Evolutionary conservation across 2,329 filamentous ascomycete genomes (phyloP), one percentile per base, ranked within the genome.

Genomic region (Venturia aucupariae): DNA sequence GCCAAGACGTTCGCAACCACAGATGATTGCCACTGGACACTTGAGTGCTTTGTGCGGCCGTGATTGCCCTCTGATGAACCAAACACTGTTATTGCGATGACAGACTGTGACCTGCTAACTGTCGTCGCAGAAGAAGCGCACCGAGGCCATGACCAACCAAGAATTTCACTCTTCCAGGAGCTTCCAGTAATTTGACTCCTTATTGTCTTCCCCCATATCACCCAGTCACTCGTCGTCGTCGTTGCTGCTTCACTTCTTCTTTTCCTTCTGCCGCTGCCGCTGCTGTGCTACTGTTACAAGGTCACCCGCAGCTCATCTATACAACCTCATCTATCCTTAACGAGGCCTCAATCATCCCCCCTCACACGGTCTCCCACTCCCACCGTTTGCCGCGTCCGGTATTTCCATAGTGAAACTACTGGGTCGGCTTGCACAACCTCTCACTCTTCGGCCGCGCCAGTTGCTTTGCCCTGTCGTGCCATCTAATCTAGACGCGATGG

Each of bases 401-500:
- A 30, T 11, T 27, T 24, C 35, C 22, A 27, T 61, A 19, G 42
- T 46, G 42, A 61, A 44, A 61, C 39, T 32, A 61, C 39, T 32
- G 30, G 41, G 44, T 19, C 46, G 24, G 3, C 24, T 38, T 30
- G 32, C 51, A 57, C 51, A 10, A 35, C 27, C 51, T 35, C 51
- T 35, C 51, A 48, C 44, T 38, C 35, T 48, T 19, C 44, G 44
- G 44, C 44, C 44, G 44, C 44, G 13, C 30, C 15, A 35, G 4
- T 30, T 35, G 35, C 51, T 57, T 17, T 35, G 30, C 30, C 51
- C 51, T 15, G 51, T 57, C 15, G 51, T 57, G 35, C 51, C 51
- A 57, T 57, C 51, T 35, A 57, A 57, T 57, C 51, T 57, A 57
- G 51, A 57, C 51, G 30, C 30, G 27, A 57, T 57, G 51, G 13